Base-by-base conservation (phyloP, 768 basidiomycete species). In the Rhodotorula diobovata region DNA sequence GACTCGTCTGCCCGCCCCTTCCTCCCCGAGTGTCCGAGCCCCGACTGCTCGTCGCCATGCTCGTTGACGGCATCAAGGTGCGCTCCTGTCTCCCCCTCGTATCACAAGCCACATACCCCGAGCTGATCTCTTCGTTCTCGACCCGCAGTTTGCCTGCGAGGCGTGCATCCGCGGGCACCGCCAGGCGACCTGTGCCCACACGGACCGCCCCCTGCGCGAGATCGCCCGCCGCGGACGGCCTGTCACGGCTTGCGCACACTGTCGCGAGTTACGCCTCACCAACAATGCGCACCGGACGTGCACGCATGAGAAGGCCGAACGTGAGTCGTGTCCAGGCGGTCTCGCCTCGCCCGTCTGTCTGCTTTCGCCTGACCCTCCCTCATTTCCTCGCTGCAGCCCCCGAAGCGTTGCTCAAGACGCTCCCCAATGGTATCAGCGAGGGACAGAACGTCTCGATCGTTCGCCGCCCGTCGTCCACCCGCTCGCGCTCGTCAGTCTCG, bases 111-210 rank as follows among this genome's bases (percentile, higher is more conserved):
- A n/a, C n/a, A n/a, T n/a, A n/a, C n/a, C n/a, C n/a, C 6, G 12
- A 2, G 45, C 45, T 61, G 45, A 45, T 21, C 16, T 6, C 9
- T 16, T n/a, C n/a, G n/a, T n/a, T 16, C n/a, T 23, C 14, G 12
- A 0, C 4, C n/a, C 2, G 16, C 41, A 59, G 65, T 71, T 54
- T 64, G 76, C 78, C 34, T 93, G 93, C 80, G 90, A 89, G 83
- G 89, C 91, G 21, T 96, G 93, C 81, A 93, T 94, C 79, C 93
- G 93, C 81, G 93, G 93, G 1, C 93, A 96, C 78, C 87, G 93
- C 63, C 93, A 93, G 21, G 92, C 91, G 6, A 87, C 87, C 23
- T 96, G 93, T 80, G 85, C 85, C 59, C 93, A 96, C 79, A 87
- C 87, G 41, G 90, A 92, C 76, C 84, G 93, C 30, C 91, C 92